Base-by-base conservation (phyloP, 108 stramenopile species). In the Epithemia pelagica region DNA sequence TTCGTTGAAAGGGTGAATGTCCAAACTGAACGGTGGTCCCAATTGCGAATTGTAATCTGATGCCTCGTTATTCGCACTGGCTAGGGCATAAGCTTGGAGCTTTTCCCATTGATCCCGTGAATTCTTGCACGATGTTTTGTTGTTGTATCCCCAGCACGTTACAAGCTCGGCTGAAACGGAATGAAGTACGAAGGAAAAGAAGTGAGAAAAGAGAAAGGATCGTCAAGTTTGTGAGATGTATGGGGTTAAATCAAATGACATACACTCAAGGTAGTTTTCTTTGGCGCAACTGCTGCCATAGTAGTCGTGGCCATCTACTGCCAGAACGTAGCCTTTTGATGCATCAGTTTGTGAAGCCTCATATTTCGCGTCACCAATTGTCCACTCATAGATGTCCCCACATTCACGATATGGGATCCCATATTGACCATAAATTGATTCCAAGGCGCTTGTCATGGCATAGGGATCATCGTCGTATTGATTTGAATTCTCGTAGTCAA, bases 21-120 rank as follows among this genome's bases (percentile, higher is more conserved):
- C 70, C 31, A 58, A 58, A 53, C 80, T 71, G 15, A 55, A 68
- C 7, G 85, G 86, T 55, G 86, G 89, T 7, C 89, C 89, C n/a
- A 90, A 63, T 25, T 37, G 53, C 51, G 72, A 55, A n/a, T 54
- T 62, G 64, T 70, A 61, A 54, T 90, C 75, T 7, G 88, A 73
- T 0, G 88, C 61, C n/a, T 80, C 73, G 65, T 85, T 86, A 64
- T 90, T 90, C 59, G 88, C 74, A 65, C 85, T 83, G 15, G 79
- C 77, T 54, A 71, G 65, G 1, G 66, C 76, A 74, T 90, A 87
- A 3, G 68, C 28, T 55, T 81, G 56, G 18, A 89, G 52, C 8
- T 30, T 46, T 8, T 59, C 37, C 10, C 78, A 67, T 52, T 68
- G 69, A 21, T 55, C 62, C 10, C 69, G 51, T 19, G 67, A 59